phyloP scores from a whole-genome alignment of 2,329 filamentous ascomycete genomes.

The Coniochaeta prunicola region DNA sequence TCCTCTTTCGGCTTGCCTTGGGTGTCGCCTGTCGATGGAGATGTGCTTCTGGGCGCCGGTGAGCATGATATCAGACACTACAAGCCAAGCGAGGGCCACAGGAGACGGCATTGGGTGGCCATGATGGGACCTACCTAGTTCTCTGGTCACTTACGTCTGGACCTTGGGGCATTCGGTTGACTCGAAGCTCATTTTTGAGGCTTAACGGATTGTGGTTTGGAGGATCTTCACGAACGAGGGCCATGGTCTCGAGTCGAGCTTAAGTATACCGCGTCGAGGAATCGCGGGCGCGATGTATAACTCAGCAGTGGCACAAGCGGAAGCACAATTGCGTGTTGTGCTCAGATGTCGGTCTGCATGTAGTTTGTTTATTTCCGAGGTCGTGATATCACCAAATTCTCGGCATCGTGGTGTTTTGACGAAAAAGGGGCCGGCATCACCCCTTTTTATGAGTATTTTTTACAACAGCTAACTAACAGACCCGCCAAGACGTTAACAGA shows the following conservation, averaged over 20 bases:
- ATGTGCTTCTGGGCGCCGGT: neutral
- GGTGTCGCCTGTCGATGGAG: neutral
- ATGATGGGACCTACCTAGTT: neutral
- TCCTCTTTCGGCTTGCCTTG: neutral
- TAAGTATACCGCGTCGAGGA: neutral
- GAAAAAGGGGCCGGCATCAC: neutral
- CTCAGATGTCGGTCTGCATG: neutral
- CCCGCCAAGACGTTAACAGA: neutral
- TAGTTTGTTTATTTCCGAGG: neutral
- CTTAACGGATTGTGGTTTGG: neutral
- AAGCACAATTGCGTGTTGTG: neutral
- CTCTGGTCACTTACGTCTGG: neutral
- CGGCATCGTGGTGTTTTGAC: constrained; percentile 1
- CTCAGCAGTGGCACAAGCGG: neutral
- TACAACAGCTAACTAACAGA: neutral
- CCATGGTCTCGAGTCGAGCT: neutral
- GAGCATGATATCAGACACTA: neutral
- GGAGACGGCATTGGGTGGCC: neutral
- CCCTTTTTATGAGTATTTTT: neutral
- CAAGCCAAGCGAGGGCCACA: neutral
- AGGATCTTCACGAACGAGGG: neutral
- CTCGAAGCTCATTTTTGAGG: neutral
- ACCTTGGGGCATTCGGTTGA: constrained; percentile 2
- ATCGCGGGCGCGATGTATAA: neutral
- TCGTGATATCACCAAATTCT: neutral